These are phyloP conservation scores for Quercus tomentella DNA, from an alignment of 331 rosid species.

Conservation along the genomic window DNA sequence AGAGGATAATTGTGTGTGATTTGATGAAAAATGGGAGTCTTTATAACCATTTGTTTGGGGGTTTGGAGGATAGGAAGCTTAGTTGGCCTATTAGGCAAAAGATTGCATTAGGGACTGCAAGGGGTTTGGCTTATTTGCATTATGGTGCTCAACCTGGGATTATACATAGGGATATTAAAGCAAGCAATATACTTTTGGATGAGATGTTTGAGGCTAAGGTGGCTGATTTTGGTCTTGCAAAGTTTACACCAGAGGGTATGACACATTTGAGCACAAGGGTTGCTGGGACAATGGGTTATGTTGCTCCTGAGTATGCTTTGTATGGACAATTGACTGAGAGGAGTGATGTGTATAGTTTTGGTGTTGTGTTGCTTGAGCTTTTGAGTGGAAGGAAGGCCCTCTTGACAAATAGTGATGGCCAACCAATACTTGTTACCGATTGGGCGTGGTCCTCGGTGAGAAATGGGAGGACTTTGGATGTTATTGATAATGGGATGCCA, in stretches of 20 bases:
- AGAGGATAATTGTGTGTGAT: slow-evolving; percentile 85
- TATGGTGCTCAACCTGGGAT: slow-evolving; percentile 84
- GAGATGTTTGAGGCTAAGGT: slow-evolving; percentile 83
- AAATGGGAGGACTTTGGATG: slow-evolving; percentile 53
- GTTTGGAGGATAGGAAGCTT: slow-evolving; percentile 38
- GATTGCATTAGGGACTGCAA: slow-evolving; percentile 77
- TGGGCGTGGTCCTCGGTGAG: slow-evolving; percentile 93
- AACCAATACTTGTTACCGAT: slow-evolving; percentile 61
- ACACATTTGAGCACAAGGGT: slow-evolving; percentile 94
- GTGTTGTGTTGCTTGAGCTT: slow-evolving; percentile 86
- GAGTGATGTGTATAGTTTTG: slow-evolving; percentile 87
- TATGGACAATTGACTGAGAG: slow-evolving; percentile 88
- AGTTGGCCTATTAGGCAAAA: slow-evolving; percentile 69
- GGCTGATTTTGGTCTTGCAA: slow-evolving; percentile 86
- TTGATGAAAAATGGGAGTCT: slow-evolving; percentile 85
- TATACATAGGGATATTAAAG: slow-evolving; percentile 87
- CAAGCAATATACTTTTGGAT: slow-evolving; percentile 78
- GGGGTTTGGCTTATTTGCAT: slow-evolving; percentile 89
- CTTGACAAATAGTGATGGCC: slow-evolving; percentile 35
- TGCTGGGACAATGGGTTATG: slow-evolving; percentile 94
- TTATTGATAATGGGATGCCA: slow-evolving; percentile 66
- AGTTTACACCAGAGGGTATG: slow-evolving; percentile 80
- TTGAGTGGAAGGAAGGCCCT: slow-evolving; percentile 89
- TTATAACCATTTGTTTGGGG: slow-evolving; percentile 76
- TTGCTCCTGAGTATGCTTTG: slow-evolving; percentile 90